Evolutionary conservation across 2,329 filamentous ascomycete species (phyloP), one percentile per base, ranked within the genome.

Genomic region (Neopestalotiopsis clavispora): DNA sequence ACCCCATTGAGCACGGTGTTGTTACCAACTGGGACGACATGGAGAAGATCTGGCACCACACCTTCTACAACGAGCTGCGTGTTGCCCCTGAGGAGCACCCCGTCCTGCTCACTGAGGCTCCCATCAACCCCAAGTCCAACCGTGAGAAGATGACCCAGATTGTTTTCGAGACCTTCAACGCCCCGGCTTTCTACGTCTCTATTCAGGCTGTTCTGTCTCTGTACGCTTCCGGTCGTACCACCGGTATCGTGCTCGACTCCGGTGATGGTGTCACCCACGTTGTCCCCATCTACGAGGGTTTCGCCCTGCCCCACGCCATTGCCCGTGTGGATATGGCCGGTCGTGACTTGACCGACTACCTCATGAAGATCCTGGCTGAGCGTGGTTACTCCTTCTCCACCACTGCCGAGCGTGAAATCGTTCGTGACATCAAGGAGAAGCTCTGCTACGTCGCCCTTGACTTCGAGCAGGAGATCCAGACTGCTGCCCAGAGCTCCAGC

Each of bases 141-240:
- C 94, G 96, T 92, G 96, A 99, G 91, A 99, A 99, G 94, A 99
- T 99, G 96, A 98, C 96, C 78, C 96, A 99, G 89, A 99, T 99
- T 77, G 95, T 99, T 84, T 99, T 99, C 89, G 96, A 99, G 92
- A 99, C 96, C 80, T 99, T 99, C 92, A 98, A 99, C 89, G 95
- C 96, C 80, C 96, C 96, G 78, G 96, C 96, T 79, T 98, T 99
- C 92, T 99, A 99, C 91, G 96, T 99, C 89, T 98, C 96, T 81
- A 99, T 99, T 86, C 95, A 98, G 91, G 96, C 96, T 83, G 96
- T 99, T 75, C 91, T 99, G 80, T 99, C 96, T 74, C 93, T 99
- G 84, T 99, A 99, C 89, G 96, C 96, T 80, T 99, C 96, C 81
- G 96, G 96, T 92, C 96, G 96, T 95, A 98, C 96, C 87, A 99